A percentile compares a stretch with the other conserved stretches of the same genome.
Evolutionary conservation across 2,329 filamentous ascomycete genomes (phyloP).

Genomic region (Penicillium crustosum): DNA sequence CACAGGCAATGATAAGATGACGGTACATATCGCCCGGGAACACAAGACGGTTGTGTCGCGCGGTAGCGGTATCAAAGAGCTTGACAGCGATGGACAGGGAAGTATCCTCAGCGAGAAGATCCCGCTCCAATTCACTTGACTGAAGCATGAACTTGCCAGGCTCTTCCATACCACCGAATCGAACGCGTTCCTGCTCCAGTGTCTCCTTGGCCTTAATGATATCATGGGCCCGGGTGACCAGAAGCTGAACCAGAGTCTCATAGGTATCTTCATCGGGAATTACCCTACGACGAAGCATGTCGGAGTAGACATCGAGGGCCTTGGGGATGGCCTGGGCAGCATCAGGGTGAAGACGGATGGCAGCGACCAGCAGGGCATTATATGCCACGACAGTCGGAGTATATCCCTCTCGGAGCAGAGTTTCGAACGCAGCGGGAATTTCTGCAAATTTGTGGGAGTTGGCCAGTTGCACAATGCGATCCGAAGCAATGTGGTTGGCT

Average conservation of each 20-base stretch:
- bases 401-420: constrained; percentile 79
- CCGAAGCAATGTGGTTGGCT: constrained; percentile 69
- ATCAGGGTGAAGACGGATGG: constrained; percentile 75
- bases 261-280: constrained; percentile 82
- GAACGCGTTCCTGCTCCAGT: constrained; percentile 76
- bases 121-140: constrained; percentile 82
- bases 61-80: constrained; percentile 75
- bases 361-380: constrained; percentile 82
- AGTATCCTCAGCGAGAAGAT: constrained; percentile 83
- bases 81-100: constrained; percentile 81
- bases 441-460: constrained; percentile 74
- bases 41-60: constrained; percentile 57
- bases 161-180: constrained; percentile 83
- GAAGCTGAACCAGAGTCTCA: constrained; percentile 77
- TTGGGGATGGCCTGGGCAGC: constrained; percentile 84
- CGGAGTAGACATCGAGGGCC: constrained; percentile 89
- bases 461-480: constrained; percentile 74
- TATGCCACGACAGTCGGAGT: constrained; percentile 83
- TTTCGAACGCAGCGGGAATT: constrained; percentile 87
- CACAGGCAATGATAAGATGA: constrained; percentile 82
- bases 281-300: constrained; percentile 88
- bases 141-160: constrained; percentile 82
- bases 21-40: constrained; percentile 84
- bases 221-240: constrained; percentile 78
- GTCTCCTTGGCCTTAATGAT: constrained; percentile 69